These are phyloP conservation scores for Alternaria viburni DNA, from an alignment of 2,329 filamentous ascomycete genomes.

Conservation along the genomic window DNA sequence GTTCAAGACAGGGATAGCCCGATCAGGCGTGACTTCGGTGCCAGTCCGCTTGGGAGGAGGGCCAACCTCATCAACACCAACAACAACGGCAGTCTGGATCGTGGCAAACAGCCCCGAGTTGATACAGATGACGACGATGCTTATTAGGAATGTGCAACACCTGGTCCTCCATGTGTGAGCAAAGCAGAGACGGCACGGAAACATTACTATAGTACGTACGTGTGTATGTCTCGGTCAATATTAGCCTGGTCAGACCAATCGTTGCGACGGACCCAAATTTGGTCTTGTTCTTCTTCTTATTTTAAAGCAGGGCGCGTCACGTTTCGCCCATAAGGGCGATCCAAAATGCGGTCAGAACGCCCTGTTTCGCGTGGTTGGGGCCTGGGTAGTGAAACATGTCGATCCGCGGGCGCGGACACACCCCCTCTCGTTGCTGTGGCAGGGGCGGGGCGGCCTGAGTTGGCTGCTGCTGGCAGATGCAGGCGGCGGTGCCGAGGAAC, in stretches of 20 bases:
- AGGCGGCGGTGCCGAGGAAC: neutral
- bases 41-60: neutral
- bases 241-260: conserved; percentile 1
- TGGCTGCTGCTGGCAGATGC: neutral
- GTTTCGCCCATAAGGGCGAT: neutral
- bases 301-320: conserved; percentile 1
- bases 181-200: conserved; percentile 1
- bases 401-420: conserved; percentile 6
- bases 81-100: neutral
- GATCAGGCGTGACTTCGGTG: neutral
- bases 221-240: neutral
- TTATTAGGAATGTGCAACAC: conserved; percentile 1
- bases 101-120: conserved; percentile 17
- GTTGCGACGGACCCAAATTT: neutral
- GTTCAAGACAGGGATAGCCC: conserved; percentile 4
- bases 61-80: neutral
- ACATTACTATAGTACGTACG: neutral
- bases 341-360: neutral
- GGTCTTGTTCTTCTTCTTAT: neutral
- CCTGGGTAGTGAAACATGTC: conserved; percentile 1
- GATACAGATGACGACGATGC: conserved; percentile 26
- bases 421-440: neutral
- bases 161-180: neutral
- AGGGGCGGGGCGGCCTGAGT: neutral
- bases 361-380: neutral